phyloP scores from a whole-genome alignment of 352 stramenopile genomes.

The Globisporangium iwayamae region DNA sequence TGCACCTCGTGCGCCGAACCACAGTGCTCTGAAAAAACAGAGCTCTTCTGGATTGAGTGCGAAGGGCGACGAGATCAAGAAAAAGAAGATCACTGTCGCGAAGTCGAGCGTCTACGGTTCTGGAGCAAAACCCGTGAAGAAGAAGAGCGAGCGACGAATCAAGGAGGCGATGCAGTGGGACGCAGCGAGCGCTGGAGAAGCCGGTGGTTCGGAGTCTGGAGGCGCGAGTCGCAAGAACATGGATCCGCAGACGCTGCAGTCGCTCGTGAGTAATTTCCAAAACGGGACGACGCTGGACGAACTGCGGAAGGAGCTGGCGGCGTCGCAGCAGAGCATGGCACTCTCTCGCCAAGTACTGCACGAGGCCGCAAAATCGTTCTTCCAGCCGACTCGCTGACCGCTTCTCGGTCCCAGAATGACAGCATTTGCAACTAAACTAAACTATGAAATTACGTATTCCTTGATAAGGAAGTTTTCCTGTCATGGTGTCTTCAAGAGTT shows the following conservation, averaged over 20 bases:
- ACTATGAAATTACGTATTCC: background rate
- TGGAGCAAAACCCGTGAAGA: slow-evolving; percentile 41
- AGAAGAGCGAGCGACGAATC: slow-evolving; percentile 20
- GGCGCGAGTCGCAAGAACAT: slow-evolving; percentile 30
- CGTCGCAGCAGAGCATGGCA: slow-evolving; percentile 67
- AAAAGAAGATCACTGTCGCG: slow-evolving; percentile 20
- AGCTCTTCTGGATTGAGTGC: slow-evolving; percentile 4
- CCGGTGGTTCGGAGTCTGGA: slow-evolving; percentile 13
- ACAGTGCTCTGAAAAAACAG: slow-evolving; percentile 14
- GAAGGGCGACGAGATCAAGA: slow-evolving; percentile 27
- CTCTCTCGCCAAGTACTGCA: slow-evolving; percentile 61
- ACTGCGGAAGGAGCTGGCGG: slow-evolving; percentile 56
- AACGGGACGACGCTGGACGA: slow-evolving; percentile 62
- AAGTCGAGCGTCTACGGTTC: slow-evolving; percentile 32
- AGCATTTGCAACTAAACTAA: background rate
- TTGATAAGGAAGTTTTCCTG: background rate
- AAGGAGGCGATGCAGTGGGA: slow-evolving; percentile 25
- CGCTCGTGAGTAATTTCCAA: slow-evolving; percentile 70
- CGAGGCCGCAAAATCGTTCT: slow-evolving; percentile 66
- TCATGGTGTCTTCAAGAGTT: background rate
- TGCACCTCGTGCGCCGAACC: background rate
- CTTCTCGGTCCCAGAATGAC: background rate
- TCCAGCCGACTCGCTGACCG: slow-evolving; percentile 27
- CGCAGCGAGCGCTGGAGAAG: slow-evolving; percentile 8
- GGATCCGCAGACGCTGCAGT: slow-evolving; percentile 60